These are phyloP conservation scores for Nicotiana attenuata DNA, from an alignment of 257 asterid species.

Conservation along the genomic window DNA sequence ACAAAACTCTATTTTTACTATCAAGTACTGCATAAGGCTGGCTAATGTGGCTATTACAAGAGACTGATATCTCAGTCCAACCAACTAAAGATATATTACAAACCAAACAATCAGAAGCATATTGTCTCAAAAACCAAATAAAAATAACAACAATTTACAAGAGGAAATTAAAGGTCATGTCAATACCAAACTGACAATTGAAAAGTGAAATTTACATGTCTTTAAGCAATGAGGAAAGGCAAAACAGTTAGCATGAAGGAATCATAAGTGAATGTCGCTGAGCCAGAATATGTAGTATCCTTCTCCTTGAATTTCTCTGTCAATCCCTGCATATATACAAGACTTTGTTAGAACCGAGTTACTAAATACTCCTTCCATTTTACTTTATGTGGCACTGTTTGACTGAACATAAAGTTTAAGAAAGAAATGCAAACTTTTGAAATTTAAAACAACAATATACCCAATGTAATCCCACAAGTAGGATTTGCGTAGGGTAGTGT, in stretches of 20 bases:
- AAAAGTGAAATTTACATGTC: not conserved
- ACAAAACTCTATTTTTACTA: not conserved
- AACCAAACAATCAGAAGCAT: not conserved
- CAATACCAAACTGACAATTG: not conserved
- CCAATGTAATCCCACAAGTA: too few species aligned
- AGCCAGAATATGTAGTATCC: slow-evolving; percentile 63
- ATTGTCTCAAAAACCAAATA: not conserved
- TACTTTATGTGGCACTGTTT: too few species aligned
- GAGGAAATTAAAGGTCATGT: not conserved
- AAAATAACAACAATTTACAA: not conserved
- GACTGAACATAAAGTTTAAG: too few species aligned
- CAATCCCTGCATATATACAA: slow-evolving; percentile 55
- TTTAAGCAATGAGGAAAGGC: slow-evolving; percentile 80
- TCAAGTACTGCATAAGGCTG: not conserved
- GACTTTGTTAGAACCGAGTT: not conserved
- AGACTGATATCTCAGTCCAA: not conserved
- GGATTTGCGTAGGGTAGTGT: too few species aligned
- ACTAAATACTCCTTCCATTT: not conserved
- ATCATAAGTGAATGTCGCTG: slow-evolving; percentile 77
- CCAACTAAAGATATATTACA: not conserved
- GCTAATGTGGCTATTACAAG: not conserved
- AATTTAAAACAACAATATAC: too few species aligned
- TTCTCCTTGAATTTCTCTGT: slow-evolving; percentile 96
- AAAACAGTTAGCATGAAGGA: slow-evolving; percentile 79
- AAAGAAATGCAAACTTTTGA: too few species aligned